Percentiles rank a stretch among this genome's conserved stretches.
Evolutionary conservation across 768 basidiomycete genomes (phyloP).

Genomic region (Russula olivacea): DNA sequence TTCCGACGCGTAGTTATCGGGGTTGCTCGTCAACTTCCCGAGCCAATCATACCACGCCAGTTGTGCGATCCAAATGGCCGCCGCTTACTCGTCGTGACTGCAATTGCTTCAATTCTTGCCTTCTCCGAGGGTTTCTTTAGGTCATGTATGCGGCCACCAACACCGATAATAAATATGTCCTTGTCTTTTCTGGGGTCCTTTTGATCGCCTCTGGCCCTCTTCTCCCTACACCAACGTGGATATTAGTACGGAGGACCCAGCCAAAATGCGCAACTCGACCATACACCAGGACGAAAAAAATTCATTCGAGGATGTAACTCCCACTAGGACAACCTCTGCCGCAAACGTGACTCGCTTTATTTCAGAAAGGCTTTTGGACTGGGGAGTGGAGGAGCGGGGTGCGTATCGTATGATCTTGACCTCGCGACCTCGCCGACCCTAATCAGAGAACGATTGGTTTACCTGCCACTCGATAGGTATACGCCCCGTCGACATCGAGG

Average conservation of each 20-base stretch:
- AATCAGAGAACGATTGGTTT: not conserved
- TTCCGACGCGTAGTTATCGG: too few relatives aligned
- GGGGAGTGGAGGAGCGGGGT: conserved; percentile 33
- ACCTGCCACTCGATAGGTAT: conserved; percentile 29
- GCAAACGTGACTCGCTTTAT: not conserved
- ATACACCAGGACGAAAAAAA: not conserved
- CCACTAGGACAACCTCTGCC: not conserved
- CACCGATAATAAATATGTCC: not conserved
- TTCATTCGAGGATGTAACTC: not conserved
- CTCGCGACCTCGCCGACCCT: not conserved
- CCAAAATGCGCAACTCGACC: not conserved
- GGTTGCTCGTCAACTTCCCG: too few relatives aligned
- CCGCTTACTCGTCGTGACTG: too few relatives aligned
- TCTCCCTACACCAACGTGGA: too few relatives aligned
- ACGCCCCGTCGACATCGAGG: conserved; percentile 31
- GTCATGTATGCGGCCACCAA: not conserved
- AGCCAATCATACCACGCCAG: too few relatives aligned
- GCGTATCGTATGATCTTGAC: not conserved
- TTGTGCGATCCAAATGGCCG: too few relatives aligned
- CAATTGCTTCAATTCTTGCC: too few relatives aligned
- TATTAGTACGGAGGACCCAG: not conserved
- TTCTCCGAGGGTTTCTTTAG: not conserved
- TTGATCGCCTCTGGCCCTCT: not conserved
- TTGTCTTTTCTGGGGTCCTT: too few relatives aligned
- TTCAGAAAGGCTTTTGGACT: not conserved